phyloP scores from a whole-genome alignment of 495 filamentous ascomycete genomes.

The Aspergillus ostianus region DNA sequence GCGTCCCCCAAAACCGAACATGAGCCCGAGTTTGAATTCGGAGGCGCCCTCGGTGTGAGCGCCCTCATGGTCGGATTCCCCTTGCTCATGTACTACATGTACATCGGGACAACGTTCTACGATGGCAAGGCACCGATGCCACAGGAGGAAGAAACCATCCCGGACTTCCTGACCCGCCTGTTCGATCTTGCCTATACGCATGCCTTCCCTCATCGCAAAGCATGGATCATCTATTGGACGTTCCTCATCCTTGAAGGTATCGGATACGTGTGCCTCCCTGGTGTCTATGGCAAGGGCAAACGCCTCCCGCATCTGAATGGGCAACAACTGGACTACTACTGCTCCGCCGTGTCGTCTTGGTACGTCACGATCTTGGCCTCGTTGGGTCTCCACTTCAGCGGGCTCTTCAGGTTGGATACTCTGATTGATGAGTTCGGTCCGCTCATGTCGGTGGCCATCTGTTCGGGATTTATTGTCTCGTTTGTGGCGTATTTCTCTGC shows the following conservation, averaged over 20 bases:
- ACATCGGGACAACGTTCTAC: constrained; percentile 89
- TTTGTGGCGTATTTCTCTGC: constrained; percentile 80
- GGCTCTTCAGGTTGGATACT: constrained; percentile 79
- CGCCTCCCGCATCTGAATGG: constrained; percentile 74
- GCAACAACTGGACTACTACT: constrained; percentile 81
- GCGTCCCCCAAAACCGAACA: neutral
- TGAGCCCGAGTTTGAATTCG: constrained; percentile 71
- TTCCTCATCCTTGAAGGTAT: constrained; percentile 74
- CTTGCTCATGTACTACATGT: constrained; percentile 95
- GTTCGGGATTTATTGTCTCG: constrained; percentile 76
- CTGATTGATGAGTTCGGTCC: constrained; percentile 88
- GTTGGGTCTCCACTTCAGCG: constrained; percentile 65
- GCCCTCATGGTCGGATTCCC: constrained; percentile 88
- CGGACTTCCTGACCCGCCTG: constrained; percentile 65
- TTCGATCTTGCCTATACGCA: constrained; percentile 65
- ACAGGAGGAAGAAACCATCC: constrained; percentile 52
- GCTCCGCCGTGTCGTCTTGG: constrained; percentile 76
- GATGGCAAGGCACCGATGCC: constrained; percentile 73
- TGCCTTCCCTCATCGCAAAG: constrained; percentile 69
- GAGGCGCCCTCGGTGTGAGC: constrained; percentile 68
- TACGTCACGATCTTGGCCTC: constrained; percentile 74
- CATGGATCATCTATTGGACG: constrained; percentile 85
- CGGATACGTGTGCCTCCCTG: constrained; percentile 76
- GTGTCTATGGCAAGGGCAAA: constrained; percentile 75
- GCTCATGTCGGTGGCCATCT: constrained; percentile 80